Conservation (phyloP, 2,329 filamentous ascomycete species). For the Magnaporthales sp. region DNA sequence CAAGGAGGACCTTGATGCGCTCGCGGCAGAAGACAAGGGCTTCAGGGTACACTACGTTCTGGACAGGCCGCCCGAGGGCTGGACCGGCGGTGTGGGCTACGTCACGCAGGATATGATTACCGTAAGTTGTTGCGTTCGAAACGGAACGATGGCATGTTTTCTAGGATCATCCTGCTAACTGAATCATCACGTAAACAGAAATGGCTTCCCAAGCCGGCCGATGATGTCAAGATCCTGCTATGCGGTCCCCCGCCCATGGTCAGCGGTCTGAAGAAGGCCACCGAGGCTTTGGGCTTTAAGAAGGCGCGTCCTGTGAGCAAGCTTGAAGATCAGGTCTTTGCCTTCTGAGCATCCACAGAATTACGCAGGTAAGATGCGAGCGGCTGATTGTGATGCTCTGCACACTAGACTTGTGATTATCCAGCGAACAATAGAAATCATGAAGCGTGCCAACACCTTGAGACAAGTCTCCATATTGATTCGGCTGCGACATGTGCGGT, state of each 20-base stretch:
- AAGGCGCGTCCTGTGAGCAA: conserved; percentile 96
- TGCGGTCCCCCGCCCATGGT: conserved; percentile 97
- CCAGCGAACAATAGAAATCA: neutral
- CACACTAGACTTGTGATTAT: neutral
- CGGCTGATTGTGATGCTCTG: neutral
- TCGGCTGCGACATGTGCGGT: neutral
- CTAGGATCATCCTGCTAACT: conserved; percentile 14
- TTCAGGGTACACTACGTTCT: conserved; percentile 92
- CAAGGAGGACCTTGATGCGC: conserved; percentile 78
- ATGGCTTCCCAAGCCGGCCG: conserved; percentile 71
- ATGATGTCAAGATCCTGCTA: conserved; percentile 86
- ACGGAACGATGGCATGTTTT: neutral
- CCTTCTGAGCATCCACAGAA: conserved; percentile 48
- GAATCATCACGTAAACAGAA: conserved; percentile 39
- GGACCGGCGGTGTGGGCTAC: conserved; percentile 89
- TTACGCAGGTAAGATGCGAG: neutral
- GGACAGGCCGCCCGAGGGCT: conserved; percentile 88
- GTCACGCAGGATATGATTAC: conserved; percentile 95
- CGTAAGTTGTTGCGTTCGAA: conserved; percentile 21
- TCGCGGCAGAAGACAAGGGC: conserved; percentile 63
- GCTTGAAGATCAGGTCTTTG: conserved; percentile 95
- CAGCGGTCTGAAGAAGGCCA: conserved; percentile 91
- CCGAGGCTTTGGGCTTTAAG: conserved; percentile 79
- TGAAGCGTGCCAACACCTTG: neutral
- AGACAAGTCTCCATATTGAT: neutral